Evolutionary conservation across 1,284 basidiomycete genomes (phyloP).

Genomic region (Boletus semigastroideus): DNA sequence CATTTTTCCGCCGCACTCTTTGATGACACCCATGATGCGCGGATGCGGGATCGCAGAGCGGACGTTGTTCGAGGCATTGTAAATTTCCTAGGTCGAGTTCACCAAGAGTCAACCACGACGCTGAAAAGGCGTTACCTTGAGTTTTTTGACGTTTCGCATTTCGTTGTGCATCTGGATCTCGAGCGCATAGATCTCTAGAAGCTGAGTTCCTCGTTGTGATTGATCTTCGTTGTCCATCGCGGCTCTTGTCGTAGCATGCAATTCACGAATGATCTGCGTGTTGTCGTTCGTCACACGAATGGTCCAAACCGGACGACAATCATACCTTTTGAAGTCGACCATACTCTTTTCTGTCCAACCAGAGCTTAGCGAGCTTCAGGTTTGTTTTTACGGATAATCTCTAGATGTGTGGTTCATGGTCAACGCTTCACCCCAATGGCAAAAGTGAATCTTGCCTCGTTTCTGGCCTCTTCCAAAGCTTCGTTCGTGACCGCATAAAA

Average conservation of each 20-base stretch:
- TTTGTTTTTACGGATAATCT: slow-evolving; percentile 94
- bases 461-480: slow-evolving; percentile 90
- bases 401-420: slow-evolving; percentile 40
- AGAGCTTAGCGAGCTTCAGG: slow-evolving; percentile 95
- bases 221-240: slow-evolving; percentile 76
- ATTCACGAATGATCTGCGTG: slow-evolving; percentile 66
- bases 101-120: background rate
- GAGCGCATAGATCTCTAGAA: slow-evolving; percentile 97
- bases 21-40: slow-evolving; percentile 97
- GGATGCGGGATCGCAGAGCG: slow-evolving; percentile 98
- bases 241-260: slow-evolving; percentile 64
- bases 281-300: background rate
- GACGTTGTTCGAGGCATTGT: slow-evolving; percentile 91
- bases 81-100: slow-evolving; percentile 73
- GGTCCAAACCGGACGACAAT: slow-evolving; percentile 2
- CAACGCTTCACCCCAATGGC: background rate
- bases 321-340: slow-evolving; percentile 75
- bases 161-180: slow-evolving; percentile 99
- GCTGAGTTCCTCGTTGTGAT: slow-evolving; percentile 85
- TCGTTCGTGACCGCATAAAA: slow-evolving; percentile 95
- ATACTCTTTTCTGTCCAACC: slow-evolving; percentile 95
- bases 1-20: slow-evolving; percentile 99
- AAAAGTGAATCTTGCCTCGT: slow-evolving; percentile 67
- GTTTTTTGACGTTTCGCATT: slow-evolving; percentile 91
- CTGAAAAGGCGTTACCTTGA: slow-evolving; percentile 62